A percentile compares a stretch with the other conserved stretches of the same genome.
These are phyloP conservation scores for Eremochloa ophiuroides DNA, from an alignment of 176 grass and related monocot species.

Conservation along the genomic window DNA sequence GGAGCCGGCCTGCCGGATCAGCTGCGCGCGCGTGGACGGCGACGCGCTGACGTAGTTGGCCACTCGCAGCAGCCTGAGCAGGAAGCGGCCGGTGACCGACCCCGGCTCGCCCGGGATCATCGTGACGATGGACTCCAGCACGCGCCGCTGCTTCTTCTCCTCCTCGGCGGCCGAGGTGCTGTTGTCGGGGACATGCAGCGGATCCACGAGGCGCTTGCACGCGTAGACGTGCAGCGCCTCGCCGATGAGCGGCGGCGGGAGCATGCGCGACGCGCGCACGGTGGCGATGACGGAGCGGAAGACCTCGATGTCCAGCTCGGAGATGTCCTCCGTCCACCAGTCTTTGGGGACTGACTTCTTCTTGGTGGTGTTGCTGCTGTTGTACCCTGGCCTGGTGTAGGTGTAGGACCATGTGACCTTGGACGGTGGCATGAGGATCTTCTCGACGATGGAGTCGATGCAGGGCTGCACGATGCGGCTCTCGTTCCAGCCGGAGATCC, in stretches of 20 bases:
- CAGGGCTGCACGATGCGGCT: constrained; percentile 76
- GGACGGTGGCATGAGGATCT: constrained; percentile 65
- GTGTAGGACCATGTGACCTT: constrained; percentile 88
- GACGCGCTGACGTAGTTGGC: constrained; percentile 67
- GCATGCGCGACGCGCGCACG: constrained; percentile 51
- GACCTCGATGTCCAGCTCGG: constrained; percentile 86
- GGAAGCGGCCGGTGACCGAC: constrained; percentile 64
- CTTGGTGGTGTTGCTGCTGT: constrained; percentile 36
- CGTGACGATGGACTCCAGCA: constrained; percentile 73
- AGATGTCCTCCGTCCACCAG: constrained; percentile 98
- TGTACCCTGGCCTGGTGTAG: constrained; percentile 75
- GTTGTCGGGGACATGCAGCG: no score
- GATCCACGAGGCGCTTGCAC: constrained; percentile 79
- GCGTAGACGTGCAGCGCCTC: constrained; percentile 95
- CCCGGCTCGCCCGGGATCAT: constrained; percentile 70
- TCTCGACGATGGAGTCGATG: constrained; percentile 76
- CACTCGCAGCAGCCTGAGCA: constrained; percentile 73
- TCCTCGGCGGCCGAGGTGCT: constrained; percentile 38
- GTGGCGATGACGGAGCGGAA: constrained; percentile 77
- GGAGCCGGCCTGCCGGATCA: constrained; percentile 56
- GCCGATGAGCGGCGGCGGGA: constrained; percentile 74
- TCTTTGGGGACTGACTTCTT: constrained; percentile 82
- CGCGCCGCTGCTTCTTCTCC: constrained; percentile 60
- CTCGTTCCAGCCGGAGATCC: constrained; percentile 75
- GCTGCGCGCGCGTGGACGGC: constrained; percentile 76